Evolutionary conservation across 176 grass and related monocot species (phyloP).

Genomic region (Oryza punctata): DNA sequence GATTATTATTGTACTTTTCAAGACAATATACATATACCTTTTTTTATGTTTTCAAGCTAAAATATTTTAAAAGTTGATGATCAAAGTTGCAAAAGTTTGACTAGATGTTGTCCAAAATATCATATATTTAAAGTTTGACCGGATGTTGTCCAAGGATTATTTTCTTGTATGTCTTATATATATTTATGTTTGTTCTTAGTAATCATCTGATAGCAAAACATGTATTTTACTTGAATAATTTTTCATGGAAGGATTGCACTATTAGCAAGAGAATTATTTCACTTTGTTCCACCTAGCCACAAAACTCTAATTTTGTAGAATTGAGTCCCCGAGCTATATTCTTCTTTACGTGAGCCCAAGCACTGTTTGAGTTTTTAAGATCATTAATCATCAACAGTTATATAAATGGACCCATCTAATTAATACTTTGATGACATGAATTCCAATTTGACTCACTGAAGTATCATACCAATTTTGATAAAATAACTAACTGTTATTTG

Average conservation of each 20-base stretch:
- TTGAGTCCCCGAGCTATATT: not conserved
- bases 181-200: not conserved
- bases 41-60: not conserved
- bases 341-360: not conserved
- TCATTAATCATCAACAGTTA: not conserved
- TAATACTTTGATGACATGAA: not conserved
- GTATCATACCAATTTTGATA: not conserved
- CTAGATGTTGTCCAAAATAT: not conserved
- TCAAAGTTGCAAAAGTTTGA: not conserved
- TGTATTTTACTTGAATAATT: not conserved
- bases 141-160: not conserved
- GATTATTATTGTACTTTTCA: not conserved
- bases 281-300: not conserved
- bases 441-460: not conserved
- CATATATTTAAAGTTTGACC: too few relatives aligned
- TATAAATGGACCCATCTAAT: not conserved
- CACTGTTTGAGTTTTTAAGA: not conserved
- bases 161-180: not conserved
- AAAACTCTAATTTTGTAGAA: not conserved
- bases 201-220: slow-evolving; percentile 1
- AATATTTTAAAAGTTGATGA: not conserved
- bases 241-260: too few relatives aligned
- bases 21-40: not conserved
- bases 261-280: not conserved
- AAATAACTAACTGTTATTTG: not conserved